These are phyloP conservation scores for Saxophila tyrrhenica DNA, from an alignment of 495 filamentous ascomycete genomes.

Conservation along the genomic window DNA sequence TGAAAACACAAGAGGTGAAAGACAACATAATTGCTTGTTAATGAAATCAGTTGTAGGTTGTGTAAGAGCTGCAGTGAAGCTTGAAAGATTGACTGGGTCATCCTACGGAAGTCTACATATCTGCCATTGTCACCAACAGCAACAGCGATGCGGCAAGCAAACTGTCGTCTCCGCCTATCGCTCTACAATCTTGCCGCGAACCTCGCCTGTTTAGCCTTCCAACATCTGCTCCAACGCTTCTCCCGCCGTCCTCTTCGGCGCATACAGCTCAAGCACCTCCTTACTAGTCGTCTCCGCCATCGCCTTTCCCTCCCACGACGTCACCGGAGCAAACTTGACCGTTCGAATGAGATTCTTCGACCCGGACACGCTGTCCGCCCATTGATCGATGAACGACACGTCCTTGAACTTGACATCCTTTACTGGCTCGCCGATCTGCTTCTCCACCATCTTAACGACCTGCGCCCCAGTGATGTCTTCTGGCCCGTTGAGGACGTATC, in stretches of 20 bases:
- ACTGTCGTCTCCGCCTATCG: too few species aligned
- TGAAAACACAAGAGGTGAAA: too few species aligned
- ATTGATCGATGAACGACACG: constrained; percentile 24
- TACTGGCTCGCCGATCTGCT: constrained; percentile 29
- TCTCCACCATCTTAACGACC: constrained; percentile 34
- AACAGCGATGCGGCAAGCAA: too few species aligned
- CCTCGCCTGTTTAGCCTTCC: not conserved
- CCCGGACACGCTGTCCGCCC: not conserved
- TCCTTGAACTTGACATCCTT: constrained; percentile 33
- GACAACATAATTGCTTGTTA: too few species aligned
- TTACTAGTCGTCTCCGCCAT: not conserved
- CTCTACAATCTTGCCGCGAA: not conserved
- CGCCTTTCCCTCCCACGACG: not conserved
- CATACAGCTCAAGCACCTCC: constrained; percentile 1
- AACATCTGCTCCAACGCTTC: not conserved
- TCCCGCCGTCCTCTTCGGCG: not conserved
- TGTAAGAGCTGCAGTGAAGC: too few species aligned
- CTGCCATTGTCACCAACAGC: too few species aligned
- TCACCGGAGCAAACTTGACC: not conserved
- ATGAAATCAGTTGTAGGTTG: too few species aligned
- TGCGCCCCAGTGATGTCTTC: constrained; percentile 33
- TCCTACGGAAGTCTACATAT: too few species aligned
- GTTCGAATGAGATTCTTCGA: not conserved
- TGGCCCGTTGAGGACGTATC: constrained; percentile 36
- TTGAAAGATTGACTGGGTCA: too few species aligned